These are phyloP conservation scores for Lophiostoma macrostomum DNA, from an alignment of 495 filamentous ascomycete species.

Conservation along the genomic window DNA sequence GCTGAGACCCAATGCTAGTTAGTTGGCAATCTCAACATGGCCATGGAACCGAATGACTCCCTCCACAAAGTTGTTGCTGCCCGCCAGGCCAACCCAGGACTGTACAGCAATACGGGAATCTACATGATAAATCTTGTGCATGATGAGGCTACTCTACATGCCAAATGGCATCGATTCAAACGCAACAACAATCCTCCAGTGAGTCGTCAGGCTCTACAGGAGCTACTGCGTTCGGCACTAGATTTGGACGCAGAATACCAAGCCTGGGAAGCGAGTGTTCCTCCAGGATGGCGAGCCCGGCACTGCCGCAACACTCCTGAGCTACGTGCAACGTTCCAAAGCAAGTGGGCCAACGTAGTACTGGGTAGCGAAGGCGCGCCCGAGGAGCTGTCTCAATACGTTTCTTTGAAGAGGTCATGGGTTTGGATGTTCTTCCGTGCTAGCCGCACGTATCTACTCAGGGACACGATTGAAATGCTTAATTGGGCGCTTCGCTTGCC, in stretches of 20 bases:
- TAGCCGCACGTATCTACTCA: constrained; percentile 19
- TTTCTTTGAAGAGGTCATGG: constrained; percentile 9
- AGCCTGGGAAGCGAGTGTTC: constrained; percentile 17
- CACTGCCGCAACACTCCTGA: constrained; percentile 10
- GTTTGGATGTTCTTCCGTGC: constrained; percentile 31
- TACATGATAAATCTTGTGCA: constrained; percentile 11
- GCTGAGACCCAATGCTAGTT: too few species aligned
- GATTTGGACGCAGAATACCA: constrained; percentile 19
- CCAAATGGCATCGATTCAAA: constrained; percentile 21
- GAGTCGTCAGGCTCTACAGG: neutral
- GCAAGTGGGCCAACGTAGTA: constrained; percentile 20
- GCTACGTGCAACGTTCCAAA: neutral
- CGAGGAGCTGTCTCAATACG: constrained; percentile 12
- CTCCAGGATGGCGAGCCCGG: constrained; percentile 7
- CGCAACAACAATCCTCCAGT: neutral
- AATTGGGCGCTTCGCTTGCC: constrained; percentile 20
- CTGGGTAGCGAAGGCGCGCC: constrained; percentile 16
- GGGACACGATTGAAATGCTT: constrained; percentile 17
- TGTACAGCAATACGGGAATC: constrained; percentile 14
- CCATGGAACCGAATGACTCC: constrained; percentile 5
- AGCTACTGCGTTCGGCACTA: constrained; percentile 1
- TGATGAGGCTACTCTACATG: constrained; percentile 4
- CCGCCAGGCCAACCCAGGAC: neutral
- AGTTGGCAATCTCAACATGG: constrained; percentile 10
- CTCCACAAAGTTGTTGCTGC: neutral